Conservation (phyloP, 2,329 filamentous ascomycete genomes). For the Penicillium decumbens region DNA sequence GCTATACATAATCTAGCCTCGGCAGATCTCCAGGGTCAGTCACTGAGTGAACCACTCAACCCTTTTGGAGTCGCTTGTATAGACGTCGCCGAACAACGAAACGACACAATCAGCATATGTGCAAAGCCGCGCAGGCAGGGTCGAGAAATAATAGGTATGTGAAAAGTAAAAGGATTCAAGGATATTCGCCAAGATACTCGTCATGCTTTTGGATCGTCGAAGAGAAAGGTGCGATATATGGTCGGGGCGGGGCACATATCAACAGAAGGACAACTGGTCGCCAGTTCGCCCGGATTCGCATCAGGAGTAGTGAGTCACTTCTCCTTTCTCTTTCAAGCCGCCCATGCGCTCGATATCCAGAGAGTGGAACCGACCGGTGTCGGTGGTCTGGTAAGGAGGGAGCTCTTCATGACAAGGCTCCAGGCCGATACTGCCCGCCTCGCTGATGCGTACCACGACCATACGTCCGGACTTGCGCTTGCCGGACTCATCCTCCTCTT, state of each 20-base stretch:
- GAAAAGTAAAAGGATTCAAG: constrained; percentile 16
- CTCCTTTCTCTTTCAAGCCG: constrained; percentile 84
- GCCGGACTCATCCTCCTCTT: constrained; percentile 75
- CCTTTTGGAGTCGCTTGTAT: constrained; percentile 1
- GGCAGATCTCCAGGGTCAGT: constrained; percentile 6
- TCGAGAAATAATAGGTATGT: constrained; percentile 24
- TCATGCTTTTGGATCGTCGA: constrained; percentile 33
- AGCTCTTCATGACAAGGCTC: constrained; percentile 77
- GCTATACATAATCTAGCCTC: constrained; percentile 28
- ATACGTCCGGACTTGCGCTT: constrained; percentile 79
- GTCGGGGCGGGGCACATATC: background rate
- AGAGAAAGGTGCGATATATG: constrained; percentile 6
- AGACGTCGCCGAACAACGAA: constrained; percentile 7
- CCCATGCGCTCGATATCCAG: constrained; percentile 93
- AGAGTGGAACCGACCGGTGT: constrained; percentile 76
- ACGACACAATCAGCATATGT: constrained; percentile 27
- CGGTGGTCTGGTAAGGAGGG: constrained; percentile 82
- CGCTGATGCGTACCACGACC: constrained; percentile 85
- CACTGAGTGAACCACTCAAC: background rate
- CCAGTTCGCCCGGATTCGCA: background rate
- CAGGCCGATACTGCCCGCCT: constrained; percentile 76
- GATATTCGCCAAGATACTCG: constrained; percentile 29
- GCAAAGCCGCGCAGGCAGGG: constrained; percentile 27
- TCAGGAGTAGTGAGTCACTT: constrained; percentile 36
- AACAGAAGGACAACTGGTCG: background rate